Percentiles rank a stretch among this genome's conserved stretches.
phyloP scores from a whole-genome alignment of 352 stramenopile genomes.

The Pelagophyceae sp. region DNA sequence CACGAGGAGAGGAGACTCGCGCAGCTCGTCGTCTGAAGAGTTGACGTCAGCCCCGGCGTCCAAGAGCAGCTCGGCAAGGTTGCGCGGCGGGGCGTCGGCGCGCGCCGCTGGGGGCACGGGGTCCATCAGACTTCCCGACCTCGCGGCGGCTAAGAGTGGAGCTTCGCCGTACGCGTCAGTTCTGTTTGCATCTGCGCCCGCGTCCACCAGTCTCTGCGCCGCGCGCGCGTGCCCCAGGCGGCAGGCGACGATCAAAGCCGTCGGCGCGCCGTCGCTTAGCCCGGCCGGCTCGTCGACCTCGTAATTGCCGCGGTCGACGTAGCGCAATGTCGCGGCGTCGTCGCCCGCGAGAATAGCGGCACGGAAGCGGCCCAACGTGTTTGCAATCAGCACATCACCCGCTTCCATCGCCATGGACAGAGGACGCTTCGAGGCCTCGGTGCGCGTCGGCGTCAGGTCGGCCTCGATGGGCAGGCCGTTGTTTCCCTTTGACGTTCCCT shows the following conservation, averaged over 20 bases:
- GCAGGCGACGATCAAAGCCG: slow-evolving; percentile 10
- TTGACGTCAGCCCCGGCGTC: slow-evolving; percentile 1
- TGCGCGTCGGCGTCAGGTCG: not conserved
- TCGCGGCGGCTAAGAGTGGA: slow-evolving; percentile 6
- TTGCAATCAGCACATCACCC: not conserved
- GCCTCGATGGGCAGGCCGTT: not conserved
- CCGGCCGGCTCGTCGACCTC: slow-evolving; percentile 16
- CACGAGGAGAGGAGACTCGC: not conserved
- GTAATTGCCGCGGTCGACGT: slow-evolving; percentile 17
- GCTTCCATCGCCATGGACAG: not conserved
- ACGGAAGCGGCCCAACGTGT: slow-evolving; percentile 8
- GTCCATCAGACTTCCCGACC: not conserved
- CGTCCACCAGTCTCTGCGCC: not conserved
- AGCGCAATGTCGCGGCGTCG: not conserved
- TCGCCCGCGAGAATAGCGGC: not conserved
- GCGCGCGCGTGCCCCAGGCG: not conserved
- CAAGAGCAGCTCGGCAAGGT: not conserved
- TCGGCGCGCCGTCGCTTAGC: not conserved
- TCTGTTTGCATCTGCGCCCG: slow-evolving; percentile 8
- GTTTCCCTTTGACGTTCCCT: not conserved
- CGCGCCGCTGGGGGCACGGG: not conserved
- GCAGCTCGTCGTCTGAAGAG: not conserved
- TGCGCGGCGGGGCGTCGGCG: not conserved
- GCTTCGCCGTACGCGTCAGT: not conserved
- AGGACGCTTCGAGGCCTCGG: not conserved